Evolutionary conservation across 805 yeast species (phyloP), one percentile per base, ranked within the genome.

Genomic region (Candida loeiensis): DNA sequence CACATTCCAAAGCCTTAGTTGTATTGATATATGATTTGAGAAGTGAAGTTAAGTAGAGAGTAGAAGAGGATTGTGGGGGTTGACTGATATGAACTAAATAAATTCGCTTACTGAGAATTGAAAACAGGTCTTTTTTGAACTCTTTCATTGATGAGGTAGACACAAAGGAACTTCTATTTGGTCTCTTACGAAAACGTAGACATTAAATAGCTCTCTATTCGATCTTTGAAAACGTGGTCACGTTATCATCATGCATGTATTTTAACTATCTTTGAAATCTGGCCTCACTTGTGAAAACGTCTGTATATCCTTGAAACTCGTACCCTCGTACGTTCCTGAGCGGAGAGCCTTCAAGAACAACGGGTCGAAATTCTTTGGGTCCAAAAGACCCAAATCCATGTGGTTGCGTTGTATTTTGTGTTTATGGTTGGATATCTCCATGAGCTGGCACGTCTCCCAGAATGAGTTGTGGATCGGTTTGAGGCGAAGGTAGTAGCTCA

Each of bases 1-100:
- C 86, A 84, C 54, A 85, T 93, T 51, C 97, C 97, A 47, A 93
- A 93, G 62, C 86, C 91, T 40, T 81, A 62, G 53, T 14, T 21
- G 11, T 11, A 33, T 33, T 15, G 11, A 25, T 16, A 11, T 19
- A 21, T 18, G 9, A 17, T 3, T 19, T 15, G 13, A 4, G n/a
- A 6, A 31, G 24, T 21, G 24, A n/a, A n/a, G n/a, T n/a, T n/a
- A n/a, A n/a, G n/a, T n/a, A n/a, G n/a, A n/a, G n/a, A n/a, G n/a
- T n/a, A n/a, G n/a, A n/a, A n/a, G n/a, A n/a, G n/a, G n/a, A n/a
- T n/a, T n/a, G n/a, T n/a, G n/a, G n/a, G n/a, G n/a, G n/a, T n/a
- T n/a, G n/a, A n/a, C n/a, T n/a, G n/a, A n/a, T n/a, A n/a, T n/a
- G n/a, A n/a, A n/a, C n/a, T n/a, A n/a, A n/a, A n/a, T n/a, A n/a